Conservation (phyloP, 2,329 filamentous ascomycete species). For the Stemphylium lycopersici region DNA sequence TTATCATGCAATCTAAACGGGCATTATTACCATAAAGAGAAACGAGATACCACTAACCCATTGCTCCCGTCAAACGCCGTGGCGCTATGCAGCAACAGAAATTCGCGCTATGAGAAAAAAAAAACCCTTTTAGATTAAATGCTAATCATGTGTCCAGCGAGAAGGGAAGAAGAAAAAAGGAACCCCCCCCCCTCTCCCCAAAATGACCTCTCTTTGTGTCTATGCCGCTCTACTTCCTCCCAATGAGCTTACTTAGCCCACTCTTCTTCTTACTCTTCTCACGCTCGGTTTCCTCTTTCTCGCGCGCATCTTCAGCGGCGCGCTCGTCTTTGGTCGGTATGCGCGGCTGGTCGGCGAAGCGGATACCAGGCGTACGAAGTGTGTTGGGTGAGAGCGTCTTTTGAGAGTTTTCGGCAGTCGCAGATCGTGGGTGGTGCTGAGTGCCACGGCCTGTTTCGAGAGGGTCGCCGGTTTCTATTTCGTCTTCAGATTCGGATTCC, state of each 20-base stretch:
- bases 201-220: neutral
- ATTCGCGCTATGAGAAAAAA: too few species aligned
- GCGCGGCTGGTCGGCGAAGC: slow-evolving; percentile 62
- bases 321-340: slow-evolving; percentile 45
- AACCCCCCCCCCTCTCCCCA: neutral
- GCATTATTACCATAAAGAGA: too few species aligned
- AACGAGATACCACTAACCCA: too few species aligned
- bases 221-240: slow-evolving; percentile 14
- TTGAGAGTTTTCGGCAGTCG: slow-evolving; percentile 4
- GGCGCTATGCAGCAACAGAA: too few species aligned
- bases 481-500: slow-evolving; percentile 41
- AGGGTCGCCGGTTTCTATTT: slow-evolving; percentile 41
- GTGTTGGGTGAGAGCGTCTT: slow-evolving; percentile 18
- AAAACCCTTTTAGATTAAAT: neutral
- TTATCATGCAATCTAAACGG: too few species aligned
- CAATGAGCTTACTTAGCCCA: slow-evolving; percentile 27
- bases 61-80: too few species aligned
- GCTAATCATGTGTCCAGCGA: neutral
- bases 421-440: slow-evolving; percentile 21
- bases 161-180: neutral
- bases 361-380: slow-evolving; percentile 59
- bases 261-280: slow-evolving; percentile 27
- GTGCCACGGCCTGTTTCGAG: slow-evolving; percentile 45
- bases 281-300: slow-evolving; percentile 25
- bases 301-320: slow-evolving; percentile 30